These are phyloP conservation scores for Corymbia citriodora DNA, from an alignment of 441 rosid genomes.

Conservation along the genomic window DNA sequence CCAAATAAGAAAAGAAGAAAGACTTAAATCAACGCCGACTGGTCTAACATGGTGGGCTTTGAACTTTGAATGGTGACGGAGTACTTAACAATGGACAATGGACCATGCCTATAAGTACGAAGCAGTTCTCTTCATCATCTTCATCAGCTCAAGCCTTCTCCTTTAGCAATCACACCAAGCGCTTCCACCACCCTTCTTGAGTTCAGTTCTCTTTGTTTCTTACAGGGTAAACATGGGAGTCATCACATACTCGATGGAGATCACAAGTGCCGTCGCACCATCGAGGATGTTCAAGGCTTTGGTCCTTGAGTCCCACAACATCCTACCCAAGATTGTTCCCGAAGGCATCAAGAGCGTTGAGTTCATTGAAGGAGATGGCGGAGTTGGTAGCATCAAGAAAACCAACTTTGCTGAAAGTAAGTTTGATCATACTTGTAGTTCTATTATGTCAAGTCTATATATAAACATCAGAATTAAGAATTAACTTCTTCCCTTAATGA, in stretches of 20 bases:
- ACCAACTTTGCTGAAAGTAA: background rate
- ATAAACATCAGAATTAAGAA: background rate
- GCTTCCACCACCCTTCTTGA: background rate
- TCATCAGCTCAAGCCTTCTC: background rate
- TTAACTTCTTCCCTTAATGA: background rate
- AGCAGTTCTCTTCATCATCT: background rate
- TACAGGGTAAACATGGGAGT: background rate
- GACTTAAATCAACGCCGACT: background rate
- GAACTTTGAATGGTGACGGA: background rate
- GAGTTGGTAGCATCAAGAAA: background rate
- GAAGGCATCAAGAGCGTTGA: background rate
- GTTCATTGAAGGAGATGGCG: background rate
- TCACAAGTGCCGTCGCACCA: background rate
- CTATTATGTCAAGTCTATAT: background rate
- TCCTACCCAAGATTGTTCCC: background rate
- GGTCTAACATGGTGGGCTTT: background rate
- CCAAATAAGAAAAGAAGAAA: background rate
- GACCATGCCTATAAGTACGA: background rate
- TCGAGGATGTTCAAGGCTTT: background rate
- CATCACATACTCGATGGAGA: background rate
- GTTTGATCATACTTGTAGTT: background rate
- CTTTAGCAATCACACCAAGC: background rate
- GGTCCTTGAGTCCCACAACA: background rate
- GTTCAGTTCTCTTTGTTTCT: background rate
- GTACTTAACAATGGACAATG: background rate